phyloP scores from a whole-genome alignment of 2,329 filamentous ascomycete genomes.

The Calcarisporium arbuscula region DNA sequence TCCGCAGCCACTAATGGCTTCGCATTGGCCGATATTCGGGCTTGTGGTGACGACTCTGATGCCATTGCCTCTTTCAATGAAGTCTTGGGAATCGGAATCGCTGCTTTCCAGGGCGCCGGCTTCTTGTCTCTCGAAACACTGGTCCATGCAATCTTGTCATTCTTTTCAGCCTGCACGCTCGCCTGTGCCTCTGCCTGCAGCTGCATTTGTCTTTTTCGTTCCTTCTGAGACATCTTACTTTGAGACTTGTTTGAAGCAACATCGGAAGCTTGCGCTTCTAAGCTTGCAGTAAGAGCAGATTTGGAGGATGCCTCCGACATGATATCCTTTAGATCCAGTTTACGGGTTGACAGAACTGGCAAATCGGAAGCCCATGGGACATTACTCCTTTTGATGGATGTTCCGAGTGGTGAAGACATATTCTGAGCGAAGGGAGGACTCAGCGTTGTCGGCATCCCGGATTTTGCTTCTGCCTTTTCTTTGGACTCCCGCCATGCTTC shows the following conservation, averaged over 20 bases:
- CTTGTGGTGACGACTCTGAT: constrained; percentile 18
- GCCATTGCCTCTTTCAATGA: constrained; percentile 44
- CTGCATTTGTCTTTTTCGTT: constrained; percentile 78
- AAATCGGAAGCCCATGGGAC: constrained; percentile 44
- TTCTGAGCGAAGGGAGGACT: constrained; percentile 9
- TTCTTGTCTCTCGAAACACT: constrained; percentile 30
- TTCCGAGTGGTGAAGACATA: not conserved
- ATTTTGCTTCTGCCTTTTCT: constrained; percentile 15
- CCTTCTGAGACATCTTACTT: constrained; percentile 79
- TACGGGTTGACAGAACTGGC: constrained; percentile 49
- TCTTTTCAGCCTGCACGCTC: constrained; percentile 26
- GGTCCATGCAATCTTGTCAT: constrained; percentile 38
- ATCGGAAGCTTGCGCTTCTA: constrained; percentile 44
- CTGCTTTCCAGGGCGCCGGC: constrained; percentile 61
- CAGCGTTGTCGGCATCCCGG: constrained; percentile 8
- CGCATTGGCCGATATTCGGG: constrained; percentile 22
- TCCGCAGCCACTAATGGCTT: constrained; percentile 40
- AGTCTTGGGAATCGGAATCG: constrained; percentile 40
- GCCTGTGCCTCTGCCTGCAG: constrained; percentile 47
- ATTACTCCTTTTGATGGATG: not conserved
- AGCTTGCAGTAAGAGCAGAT: constrained; percentile 47
- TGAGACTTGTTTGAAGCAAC: constrained; percentile 32
- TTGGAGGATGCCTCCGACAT: constrained; percentile 54
- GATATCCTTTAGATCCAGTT: constrained; percentile 70
- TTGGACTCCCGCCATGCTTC: no score